Conservation (phyloP, 1,284 basidiomycete species). For the Puccinia polysora region DNA sequence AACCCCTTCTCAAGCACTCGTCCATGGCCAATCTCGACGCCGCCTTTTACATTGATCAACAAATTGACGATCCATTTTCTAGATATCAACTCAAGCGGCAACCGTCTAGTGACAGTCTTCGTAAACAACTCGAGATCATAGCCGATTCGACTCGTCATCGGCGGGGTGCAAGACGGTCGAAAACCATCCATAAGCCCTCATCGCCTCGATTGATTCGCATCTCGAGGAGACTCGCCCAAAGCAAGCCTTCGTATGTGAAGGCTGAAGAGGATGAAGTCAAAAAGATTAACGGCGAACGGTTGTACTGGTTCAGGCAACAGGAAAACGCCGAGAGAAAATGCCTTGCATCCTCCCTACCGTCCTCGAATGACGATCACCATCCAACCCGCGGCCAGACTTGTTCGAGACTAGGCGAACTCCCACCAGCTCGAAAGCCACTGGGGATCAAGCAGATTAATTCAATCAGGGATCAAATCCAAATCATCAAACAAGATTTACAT, state of each 20-base stretch:
- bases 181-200: neutral
- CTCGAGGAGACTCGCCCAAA: neutral
- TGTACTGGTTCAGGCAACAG: neutral
- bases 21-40: neutral
- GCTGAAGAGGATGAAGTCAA: neutral
- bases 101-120: slow-evolving; percentile 1
- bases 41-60: neutral
- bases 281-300: slow-evolving; percentile 1
- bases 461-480: slow-evolving; percentile 7
- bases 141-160: neutral
- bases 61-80: neutral
- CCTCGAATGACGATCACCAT: neutral
- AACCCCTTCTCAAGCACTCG: neutral
- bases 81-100: neutral
- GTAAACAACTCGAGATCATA: neutral
- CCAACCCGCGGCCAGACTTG: neutral
- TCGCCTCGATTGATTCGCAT: neutral
- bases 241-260: neutral
- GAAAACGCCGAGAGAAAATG: neutral
- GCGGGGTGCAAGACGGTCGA: neutral
- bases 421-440: neutral
- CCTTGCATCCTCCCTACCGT: neutral
- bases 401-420: no score
- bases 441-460: neutral
- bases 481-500: slow-evolving; percentile 15